Evolutionary conservation across 441 rosid species (phyloP).

Genomic region (Pelargonium fulgidum): DNA sequence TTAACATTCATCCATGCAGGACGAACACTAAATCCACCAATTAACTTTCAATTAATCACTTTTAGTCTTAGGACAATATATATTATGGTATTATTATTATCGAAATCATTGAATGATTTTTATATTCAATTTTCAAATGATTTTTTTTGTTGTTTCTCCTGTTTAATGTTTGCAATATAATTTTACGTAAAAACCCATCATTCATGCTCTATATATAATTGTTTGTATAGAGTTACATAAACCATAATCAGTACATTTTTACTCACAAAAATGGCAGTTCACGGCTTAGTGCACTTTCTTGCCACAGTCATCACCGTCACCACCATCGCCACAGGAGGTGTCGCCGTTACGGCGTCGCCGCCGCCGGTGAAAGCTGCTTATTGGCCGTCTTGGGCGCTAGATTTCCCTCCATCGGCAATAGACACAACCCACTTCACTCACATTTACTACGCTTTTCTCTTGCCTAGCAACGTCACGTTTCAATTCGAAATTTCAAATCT

Average conservation of each 20-base stretch:
- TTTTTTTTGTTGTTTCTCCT: background rate
- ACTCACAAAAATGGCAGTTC: constrained; percentile 23
- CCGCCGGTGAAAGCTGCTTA: constrained; percentile 35
- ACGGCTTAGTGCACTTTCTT: constrained; percentile 6
- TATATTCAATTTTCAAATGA: background rate
- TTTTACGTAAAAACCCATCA: too few relatives aligned
- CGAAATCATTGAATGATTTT: background rate
- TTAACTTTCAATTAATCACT: background rate
- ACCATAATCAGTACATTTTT: background rate
- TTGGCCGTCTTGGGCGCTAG: constrained; percentile 33
- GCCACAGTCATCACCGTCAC: constrained; percentile 13
- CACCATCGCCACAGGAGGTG: background rate
- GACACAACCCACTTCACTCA: constrained; percentile 47
- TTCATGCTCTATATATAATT: too few relatives aligned
- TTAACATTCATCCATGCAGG: background rate
- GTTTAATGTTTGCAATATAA: background rate
- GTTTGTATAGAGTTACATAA: too few relatives aligned
- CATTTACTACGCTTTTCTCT: constrained; percentile 47
- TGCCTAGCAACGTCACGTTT: constrained; percentile 34
- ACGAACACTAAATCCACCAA: background rate
- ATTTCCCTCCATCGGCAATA: constrained; percentile 36
- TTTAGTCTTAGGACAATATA: too few relatives aligned
- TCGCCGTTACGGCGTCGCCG: constrained; percentile 11
- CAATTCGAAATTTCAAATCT: constrained; percentile 28
- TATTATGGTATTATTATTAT: background rate